Base-by-base conservation (phyloP, 345 rosid species). In the Aegle marmelos region DNA sequence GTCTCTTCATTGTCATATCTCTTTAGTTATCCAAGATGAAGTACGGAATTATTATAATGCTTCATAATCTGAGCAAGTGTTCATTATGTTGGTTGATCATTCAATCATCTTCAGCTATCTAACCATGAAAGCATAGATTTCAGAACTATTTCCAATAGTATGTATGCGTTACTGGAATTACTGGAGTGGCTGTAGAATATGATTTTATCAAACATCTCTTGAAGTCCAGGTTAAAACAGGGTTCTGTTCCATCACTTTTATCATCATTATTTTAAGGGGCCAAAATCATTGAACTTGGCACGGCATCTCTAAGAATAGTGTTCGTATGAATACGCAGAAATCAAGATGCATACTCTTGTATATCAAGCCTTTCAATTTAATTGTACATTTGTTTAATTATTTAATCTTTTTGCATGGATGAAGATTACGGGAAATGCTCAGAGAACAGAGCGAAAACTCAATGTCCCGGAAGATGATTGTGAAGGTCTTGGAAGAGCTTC, bases 401-500 rank as follows among this genome's bases (percentile, higher is more conserved):
- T 77, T 78, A 58, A 17, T 60, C 31, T 41, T 60, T 27, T 25
- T 76, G 58, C 79, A 72, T 81, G 79, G 74, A 60, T 85, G 80
- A 83, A 96, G 99, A 80, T 70, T 94, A 78, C 87, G 94, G 92
- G 88, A 83, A 79, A 89, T 94, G 97, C 92, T 96, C 2, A 71
- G 31, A 21, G 98, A 90, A 64, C 82, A 86, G 63, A 79, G 70
- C 27, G 93, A 87, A 86, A 87, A 84, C 8, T 68, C 31, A 13
- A 24, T 88, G 14, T 54, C 85, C 68, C 94, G 98, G 6, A 94
- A 91, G 82, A 89, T 86, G 81, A 81, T 94, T 58, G 91, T 92
- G 8, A 90, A 94, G 89, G 91, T 90, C 71, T 87, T 94, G 86
- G 93, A 93, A 84, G 98, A 96, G 87, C 92, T 93, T 72, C 97